Evolutionary conservation across 257 asterid species (phyloP).

Genomic region (Plantago ovata): DNA sequence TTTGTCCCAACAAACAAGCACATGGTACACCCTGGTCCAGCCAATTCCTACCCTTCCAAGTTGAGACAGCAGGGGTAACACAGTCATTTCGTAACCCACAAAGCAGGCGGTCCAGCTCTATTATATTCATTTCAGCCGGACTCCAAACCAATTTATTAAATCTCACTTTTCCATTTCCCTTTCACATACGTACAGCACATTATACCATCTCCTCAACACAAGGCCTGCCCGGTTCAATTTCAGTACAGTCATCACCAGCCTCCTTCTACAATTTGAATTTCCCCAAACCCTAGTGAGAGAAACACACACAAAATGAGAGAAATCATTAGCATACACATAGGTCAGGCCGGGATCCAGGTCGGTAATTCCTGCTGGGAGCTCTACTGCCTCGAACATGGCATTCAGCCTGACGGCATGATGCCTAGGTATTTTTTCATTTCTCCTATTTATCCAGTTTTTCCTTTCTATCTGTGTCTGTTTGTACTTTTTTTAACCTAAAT

Average conservation of each 20-base stretch:
- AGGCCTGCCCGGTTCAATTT: too few relatives aligned
- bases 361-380: conserved; percentile 92
- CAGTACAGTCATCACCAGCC: background rate
- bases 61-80: background rate
- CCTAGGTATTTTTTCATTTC: conserved; percentile 55
- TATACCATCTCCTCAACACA: too few relatives aligned
- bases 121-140: conserved; percentile 17
- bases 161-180: conserved; percentile 9
- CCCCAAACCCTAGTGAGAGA: conserved; percentile 5
- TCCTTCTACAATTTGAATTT: background rate
- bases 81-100: conserved; percentile 7
- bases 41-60: background rate
- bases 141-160: conserved; percentile 33
- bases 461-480: background rate
- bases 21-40: conserved; percentile 28
- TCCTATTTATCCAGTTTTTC: background rate
- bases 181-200: background rate
- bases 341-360: conserved; percentile 94
- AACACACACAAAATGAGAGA: conserved; percentile 53
- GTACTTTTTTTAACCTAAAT: background rate
- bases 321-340: conserved; percentile 79
- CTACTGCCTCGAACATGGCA: conserved; percentile 82
- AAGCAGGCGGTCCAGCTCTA: conserved; percentile 16
- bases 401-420: conserved; percentile 87
- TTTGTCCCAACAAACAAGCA: background rate